Base-by-base conservation (phyloP, 2,329 filamentous ascomycete species). In the Arthroderma uncinatum region DNA sequence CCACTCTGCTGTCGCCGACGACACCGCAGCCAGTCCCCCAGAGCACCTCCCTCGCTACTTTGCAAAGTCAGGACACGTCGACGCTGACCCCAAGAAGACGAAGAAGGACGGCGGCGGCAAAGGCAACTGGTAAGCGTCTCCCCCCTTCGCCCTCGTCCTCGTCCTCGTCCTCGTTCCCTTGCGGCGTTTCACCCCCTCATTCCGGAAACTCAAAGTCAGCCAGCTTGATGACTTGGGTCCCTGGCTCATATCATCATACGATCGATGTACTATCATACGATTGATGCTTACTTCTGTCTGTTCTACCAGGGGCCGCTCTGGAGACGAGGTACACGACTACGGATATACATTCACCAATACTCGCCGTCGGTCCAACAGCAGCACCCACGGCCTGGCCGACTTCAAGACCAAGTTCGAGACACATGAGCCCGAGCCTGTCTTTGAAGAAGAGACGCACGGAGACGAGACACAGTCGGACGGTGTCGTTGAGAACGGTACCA, bases 331-430 rank as follows among this genome's bases (percentile, higher is more conserved):
- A 62, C 82, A 89, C 67, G 89, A 96, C 70, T 84, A 87, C 67
- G 78, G 83, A 64, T 95, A 93, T 78, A 90, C 84, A 68, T 84
- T 94, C 68, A 81, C 79, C 78, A 93, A 96, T 66, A 78, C 87
- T 58, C 89, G 92, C 62, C 93, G 92, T 71, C 90, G 89, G 72
- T 94, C 89, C 74, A 97, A 97, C 78, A 92, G 87, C 71, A 91
- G 85, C 75, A 84, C 80, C 67, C 80, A 86, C 65, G 84, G 82
- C 65, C 76, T 89, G 64, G 80, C 82, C 60, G 83, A 91, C 70
- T 89, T 95, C 77, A 94, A 93, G 81, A 95, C 91, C 74, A 98
- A 98, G 77, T 97, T 96, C 71, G 93, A 98, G 74, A 79, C 87
- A 64, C 80, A 89, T 70, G 93, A 97, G 66, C 79, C 82, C 16